These are phyloP conservation scores for Gigaspora rosea DNA, from an alignment of 192 early-diverging fungal species.

Conservation along the genomic window DNA sequence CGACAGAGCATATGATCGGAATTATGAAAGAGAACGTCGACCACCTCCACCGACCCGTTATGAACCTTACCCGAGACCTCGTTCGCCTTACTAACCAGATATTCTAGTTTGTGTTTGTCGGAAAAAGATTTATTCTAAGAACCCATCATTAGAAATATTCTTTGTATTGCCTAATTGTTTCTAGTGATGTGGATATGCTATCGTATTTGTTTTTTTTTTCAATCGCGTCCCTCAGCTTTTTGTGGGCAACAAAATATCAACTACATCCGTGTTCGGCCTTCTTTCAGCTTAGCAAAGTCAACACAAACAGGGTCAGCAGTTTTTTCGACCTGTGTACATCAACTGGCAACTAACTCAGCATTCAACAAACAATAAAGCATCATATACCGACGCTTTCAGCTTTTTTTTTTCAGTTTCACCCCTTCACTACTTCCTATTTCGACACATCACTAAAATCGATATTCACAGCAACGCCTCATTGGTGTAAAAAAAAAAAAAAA, in stretches of 20 bases:
- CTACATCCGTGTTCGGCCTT: constrained; percentile 11
- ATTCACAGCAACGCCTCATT: too few species aligned
- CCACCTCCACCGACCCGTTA: constrained; percentile 24
- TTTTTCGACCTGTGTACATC: constrained; percentile 30
- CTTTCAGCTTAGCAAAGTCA: constrained; percentile 27
- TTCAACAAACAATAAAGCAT: constrained; percentile 29
- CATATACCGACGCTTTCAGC: constrained; percentile 28
- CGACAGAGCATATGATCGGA: constrained; percentile 29
- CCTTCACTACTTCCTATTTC: not conserved
- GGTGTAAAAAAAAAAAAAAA: too few species aligned
- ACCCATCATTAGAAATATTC: constrained; percentile 14
- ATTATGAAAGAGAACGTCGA: constrained; percentile 32
- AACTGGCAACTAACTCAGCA: constrained; percentile 30
- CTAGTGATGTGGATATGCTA: constrained; percentile 10
- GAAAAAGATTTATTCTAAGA: constrained; percentile 2
- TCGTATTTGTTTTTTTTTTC: constrained; percentile 23
- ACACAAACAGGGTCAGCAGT: constrained; percentile 26
- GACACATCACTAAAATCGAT: not conserved
- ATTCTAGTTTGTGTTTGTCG: not conserved
- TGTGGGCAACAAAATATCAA: constrained; percentile 14
- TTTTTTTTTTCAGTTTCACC: constrained; percentile 17
- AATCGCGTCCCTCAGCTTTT: constrained; percentile 1
- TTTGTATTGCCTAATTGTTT: constrained; percentile 15
- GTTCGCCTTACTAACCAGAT: constrained; percentile 29
- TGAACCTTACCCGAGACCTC: constrained; percentile 29